Evolutionary conservation across 306 rosid genomes (phyloP), one percentile per base, ranked within the genome.

Genomic region (Dalbergia cultrata): DNA sequence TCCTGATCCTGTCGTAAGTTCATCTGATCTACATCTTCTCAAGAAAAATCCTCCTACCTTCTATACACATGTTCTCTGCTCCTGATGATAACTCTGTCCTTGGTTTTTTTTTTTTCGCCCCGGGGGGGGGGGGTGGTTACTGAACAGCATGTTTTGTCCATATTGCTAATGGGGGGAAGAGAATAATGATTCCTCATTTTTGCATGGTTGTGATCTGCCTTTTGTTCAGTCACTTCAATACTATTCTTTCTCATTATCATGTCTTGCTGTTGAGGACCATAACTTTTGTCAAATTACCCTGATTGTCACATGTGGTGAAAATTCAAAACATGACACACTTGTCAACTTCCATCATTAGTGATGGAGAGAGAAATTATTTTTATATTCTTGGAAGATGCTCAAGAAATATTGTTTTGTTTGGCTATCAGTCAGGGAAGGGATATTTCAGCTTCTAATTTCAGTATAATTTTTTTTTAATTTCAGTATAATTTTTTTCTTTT

Each of bases 1-100:
- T 77, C 99, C 99, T 83, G 99, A 95, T 84, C 99, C 99, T 78
- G 14, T 95, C 79, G 99, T 93, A 85, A 91, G 98, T 76, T 61
- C 56, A 65, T 19, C 72, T 66, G 45, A 80, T 75, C 18, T 82
- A 3, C 59, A 21, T 64, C 72, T 73, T 84, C 19, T 83, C 50
- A 9, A 43, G 33, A 65, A 62, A 11, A 33, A 26, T 41, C 33
- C 77, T 77, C 72, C 76, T 31, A 52, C 78, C 21, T 81, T 71
- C 71, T 26, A 41, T 34, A 21, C 18, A 62, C 80, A 61, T 66
- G 75, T 74, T 81, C 84, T 43, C 16, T 44, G 49, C 43, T 44
- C 14, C 8, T 58, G 9, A n/a, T 54, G 53, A 18, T 39, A 49
- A 59, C 68, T 62, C 73, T 67, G 49, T 75, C 59, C 73, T 57